Conservation (phyloP, 2,329 filamentous ascomycete genomes). For the Periconia digitata region DNA sequence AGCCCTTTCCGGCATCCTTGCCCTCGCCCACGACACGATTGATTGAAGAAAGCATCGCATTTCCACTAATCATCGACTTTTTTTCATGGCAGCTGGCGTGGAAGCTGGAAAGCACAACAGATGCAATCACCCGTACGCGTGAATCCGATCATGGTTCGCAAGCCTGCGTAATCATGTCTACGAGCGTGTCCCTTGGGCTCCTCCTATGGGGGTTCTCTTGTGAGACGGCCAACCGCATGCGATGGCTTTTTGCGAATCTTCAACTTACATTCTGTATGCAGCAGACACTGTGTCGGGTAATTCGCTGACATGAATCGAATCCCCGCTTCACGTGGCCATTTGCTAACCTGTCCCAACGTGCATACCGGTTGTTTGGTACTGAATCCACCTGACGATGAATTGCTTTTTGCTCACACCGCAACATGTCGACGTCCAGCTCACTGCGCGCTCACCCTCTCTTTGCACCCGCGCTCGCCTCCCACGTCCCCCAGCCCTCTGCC, state of each 20-base stretch:
- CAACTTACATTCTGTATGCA: not conserved
- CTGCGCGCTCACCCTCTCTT: not conserved
- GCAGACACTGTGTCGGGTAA: not conserved
- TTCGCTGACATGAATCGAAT: not conserved
- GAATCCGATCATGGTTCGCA: no score
- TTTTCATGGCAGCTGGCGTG: no score
- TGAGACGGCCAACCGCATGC: no score
- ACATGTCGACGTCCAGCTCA: not conserved
- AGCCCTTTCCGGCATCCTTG: not conserved
- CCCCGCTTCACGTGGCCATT: constrained; percentile 6
- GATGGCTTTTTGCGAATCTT: no score
- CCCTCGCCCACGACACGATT: not conserved
- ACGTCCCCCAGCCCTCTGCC: no score
- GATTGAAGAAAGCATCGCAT: not conserved
- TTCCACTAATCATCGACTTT: not conserved
- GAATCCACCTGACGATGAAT: not conserved
- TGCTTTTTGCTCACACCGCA: constrained; percentile 7
- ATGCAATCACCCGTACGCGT: no score
- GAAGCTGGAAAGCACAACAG: no score
- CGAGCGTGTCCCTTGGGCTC: no score
- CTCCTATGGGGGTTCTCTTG: no score
- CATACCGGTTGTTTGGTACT: not conserved
- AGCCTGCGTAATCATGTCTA: no score
- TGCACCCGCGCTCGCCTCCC: not conserved
- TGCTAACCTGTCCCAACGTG: constrained; percentile 2